Base-by-base conservation (phyloP, 2,329 filamentous ascomycete genomes). In the Rhynchosporium secalis region DNA sequence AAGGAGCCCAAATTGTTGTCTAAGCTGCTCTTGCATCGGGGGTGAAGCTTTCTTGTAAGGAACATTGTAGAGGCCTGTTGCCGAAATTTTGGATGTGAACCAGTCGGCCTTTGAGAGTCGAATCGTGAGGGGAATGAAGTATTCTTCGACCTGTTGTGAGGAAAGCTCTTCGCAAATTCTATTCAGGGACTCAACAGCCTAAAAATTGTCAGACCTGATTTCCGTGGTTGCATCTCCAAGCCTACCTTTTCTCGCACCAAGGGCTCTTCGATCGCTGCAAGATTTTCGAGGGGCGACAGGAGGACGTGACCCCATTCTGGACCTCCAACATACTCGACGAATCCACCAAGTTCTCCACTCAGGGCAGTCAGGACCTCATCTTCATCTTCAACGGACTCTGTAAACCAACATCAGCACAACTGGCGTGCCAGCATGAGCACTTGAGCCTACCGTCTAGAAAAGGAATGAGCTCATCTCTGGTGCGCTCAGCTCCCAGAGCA, bases 1-100 rank as follows among this genome's bases (percentile, higher is more conserved):
- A 59, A 99, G 85, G 74, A 91, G 87, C 64, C 90, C 88, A 72
- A 98, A 99, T 74, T 97, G 92, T 77, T 94, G 89, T 74, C 95
- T 86, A 63, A 99, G 87, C 71, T 88, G 89, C 79, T 96, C 92
- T 79, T 99, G 95, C 69, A 93, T 86, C n/a, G 87, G 83, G 57
- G 89, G 84, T 60, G 92, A 89, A 64, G 95, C 92, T 81, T 96
- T 96, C 73, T 88, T 89, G 82, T 99, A 99, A 68, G 95, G 94
- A 55, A 88, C 86, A 75, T 91, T 95, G 81, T 94, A 99, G 66
- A 99, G 89, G 66, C 95, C 95, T 68, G 94, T 96, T 66, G 94
- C 95, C 38, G 95, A 99, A 68, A 99, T 95, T 81, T 98, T 99
- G 68, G 95, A 98, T 62, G 95, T 99, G 78, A 99, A 99, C 95